These are phyloP conservation scores for Cucumis cinereus DNA, from an alignment of 306 rosid genomes.

Conservation along the genomic window DNA sequence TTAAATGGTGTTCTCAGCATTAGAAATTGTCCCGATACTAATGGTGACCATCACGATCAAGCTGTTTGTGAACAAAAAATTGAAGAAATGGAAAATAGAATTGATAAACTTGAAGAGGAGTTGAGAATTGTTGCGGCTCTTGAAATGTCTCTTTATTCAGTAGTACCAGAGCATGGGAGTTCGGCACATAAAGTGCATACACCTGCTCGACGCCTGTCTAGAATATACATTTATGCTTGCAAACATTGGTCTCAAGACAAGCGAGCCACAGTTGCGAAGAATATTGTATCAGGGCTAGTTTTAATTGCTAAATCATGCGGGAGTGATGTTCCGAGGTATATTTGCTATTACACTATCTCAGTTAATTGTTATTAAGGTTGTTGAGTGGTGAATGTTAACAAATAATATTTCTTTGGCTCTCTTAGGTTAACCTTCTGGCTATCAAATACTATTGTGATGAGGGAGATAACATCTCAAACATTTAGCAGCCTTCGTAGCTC, in stretches of 20 bases:
- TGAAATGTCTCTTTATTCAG: slow-evolving; percentile 83
- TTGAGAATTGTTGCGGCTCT: slow-evolving; percentile 98
- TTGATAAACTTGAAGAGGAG: slow-evolving; percentile 89
- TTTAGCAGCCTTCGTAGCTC: slow-evolving; percentile 54
- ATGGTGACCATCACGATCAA: slow-evolving; percentile 28
- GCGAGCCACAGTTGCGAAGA: slow-evolving; percentile 67
- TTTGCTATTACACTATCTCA: background rate
- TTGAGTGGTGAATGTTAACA: slow-evolving; percentile 10
- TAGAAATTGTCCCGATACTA: slow-evolving; percentile 36
- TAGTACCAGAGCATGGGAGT: slow-evolving; percentile 93
- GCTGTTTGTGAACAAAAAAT: slow-evolving; percentile 30
- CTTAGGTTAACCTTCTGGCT: slow-evolving; percentile 89
- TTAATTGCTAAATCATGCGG: slow-evolving; percentile 92
- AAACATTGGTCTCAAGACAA: slow-evolving; percentile 60
- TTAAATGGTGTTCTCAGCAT: slow-evolving; percentile 30
- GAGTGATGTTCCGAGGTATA: slow-evolving; percentile 85
- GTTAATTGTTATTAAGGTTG: background rate
- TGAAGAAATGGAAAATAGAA: slow-evolving; percentile 63
- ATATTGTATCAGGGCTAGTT: slow-evolving; percentile 73
- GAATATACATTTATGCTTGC: slow-evolving; percentile 80
- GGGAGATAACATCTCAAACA: slow-evolving; percentile 65
- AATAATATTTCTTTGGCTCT: slow-evolving; percentile 11
- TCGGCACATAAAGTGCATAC: slow-evolving; percentile 97
- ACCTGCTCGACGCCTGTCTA: slow-evolving; percentile 91
- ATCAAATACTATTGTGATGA: slow-evolving; percentile 68